Base-by-base conservation (phyloP, 371 early-diverging fungal genomes). In the Umbelopsis sp. region DNA sequence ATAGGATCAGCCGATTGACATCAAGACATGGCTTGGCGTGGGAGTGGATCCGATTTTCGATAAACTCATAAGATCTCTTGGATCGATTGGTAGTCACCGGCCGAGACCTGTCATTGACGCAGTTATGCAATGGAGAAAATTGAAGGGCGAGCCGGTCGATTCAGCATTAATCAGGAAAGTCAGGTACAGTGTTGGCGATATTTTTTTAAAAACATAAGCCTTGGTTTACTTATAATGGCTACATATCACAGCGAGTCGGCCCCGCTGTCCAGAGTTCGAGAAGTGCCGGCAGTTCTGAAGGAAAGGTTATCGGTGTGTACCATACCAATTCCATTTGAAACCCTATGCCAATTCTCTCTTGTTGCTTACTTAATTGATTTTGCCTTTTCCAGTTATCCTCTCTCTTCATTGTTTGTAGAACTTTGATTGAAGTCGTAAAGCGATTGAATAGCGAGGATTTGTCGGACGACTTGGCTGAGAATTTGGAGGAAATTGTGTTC, bases 401-500 rank as follows among this genome's bases (percentile, higher is more conserved):
- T 1, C 92, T 94, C 63, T 97, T 94, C 76, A 93, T 98, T 50
- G 79, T 97, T 46, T 94, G 96, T 69, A 87, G 97, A 0, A 89
- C 92, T 0, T 77, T 97, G 66, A 91, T 93, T 24, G 95, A 92
- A 69, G 92, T 98, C 62, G 89, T 96, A 3, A 84, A 83, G 50
- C 84, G 89, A 44, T 80, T 96, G 11, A 87, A 89, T 44, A 82
- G 90, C 8, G 89, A 89, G 32, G 86, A 91, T 0, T 68, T 97
- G 35, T 89, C 92, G 5, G 91, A 94, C 44, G 94, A 95, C 48
- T 79, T 96, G n/a, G 98, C 95, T 1, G 89, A 87, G 45, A 92
- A 93, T 65, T 79, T 97, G 37, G 99, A 97, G 76, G 95, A 95
- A 71, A 89, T 96, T 51, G 93, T 96, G 25, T 97, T 98, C 76